Conservation (phyloP, 257 asterid genomes). For the Knoxia roxburghii region DNA sequence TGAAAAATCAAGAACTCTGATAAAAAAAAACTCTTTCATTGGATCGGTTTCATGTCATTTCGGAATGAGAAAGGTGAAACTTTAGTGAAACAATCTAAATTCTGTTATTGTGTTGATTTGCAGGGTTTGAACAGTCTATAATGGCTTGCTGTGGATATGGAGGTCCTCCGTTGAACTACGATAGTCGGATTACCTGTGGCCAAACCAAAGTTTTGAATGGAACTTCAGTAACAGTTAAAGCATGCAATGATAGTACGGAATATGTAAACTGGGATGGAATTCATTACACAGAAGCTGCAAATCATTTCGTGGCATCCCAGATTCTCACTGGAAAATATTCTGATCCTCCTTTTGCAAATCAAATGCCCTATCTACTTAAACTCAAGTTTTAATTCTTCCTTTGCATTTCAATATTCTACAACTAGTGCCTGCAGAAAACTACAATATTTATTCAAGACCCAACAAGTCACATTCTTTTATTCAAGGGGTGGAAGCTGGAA, state of each 20-base stretch:
- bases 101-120: not conserved
- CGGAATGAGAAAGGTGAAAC: no score
- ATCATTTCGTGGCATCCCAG: slow-evolving; percentile 64
- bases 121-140: slow-evolving; percentile 86
- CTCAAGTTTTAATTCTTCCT: slow-evolving; percentile 42
- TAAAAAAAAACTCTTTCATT: no score
- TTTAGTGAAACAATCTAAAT: not conserved
- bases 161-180: slow-evolving; percentile 91
- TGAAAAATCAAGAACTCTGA: no score
- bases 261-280: slow-evolving; percentile 91
- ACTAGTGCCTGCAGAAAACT: not conserved
- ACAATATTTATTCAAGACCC: slow-evolving; percentile 6
- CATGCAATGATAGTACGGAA: slow-evolving; percentile 71
- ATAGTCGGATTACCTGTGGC: slow-evolving; percentile 72
- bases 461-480: not conserved
- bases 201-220: slow-evolving; percentile 72
- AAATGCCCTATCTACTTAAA: slow-evolving; percentile 73
- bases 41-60: no score
- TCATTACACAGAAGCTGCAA: slow-evolving; percentile 93
- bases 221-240: slow-evolving; percentile 63
- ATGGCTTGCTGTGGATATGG: slow-evolving; percentile 96
- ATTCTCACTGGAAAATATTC: slow-evolving; percentile 83
- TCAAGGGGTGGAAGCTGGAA: not conserved
- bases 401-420: not conserved
- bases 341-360: slow-evolving; percentile 74